These are phyloP conservation scores for Boletus rubropictus DNA, from an alignment of 768 basidiomycete genomes.

Conservation along the genomic window DNA sequence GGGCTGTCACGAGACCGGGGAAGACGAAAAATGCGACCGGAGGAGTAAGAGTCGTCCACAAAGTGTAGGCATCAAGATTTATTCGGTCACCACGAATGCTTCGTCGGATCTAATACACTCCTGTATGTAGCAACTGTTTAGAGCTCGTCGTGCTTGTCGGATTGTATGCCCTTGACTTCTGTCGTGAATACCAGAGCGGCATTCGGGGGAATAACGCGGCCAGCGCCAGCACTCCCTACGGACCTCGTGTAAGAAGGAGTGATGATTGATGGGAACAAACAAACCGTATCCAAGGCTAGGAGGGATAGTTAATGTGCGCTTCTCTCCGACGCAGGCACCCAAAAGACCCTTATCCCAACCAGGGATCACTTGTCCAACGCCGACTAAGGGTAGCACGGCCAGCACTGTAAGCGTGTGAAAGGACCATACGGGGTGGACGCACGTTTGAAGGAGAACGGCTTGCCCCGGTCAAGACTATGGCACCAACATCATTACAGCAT, in stretches of 20 bases:
- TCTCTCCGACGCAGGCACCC: slow-evolving; percentile 85
- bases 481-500: not conserved
- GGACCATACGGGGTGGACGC: slow-evolving; percentile 19
- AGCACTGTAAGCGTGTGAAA: not conserved
- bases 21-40: slow-evolving; percentile 31
- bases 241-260: not conserved
- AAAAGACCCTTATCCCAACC: slow-evolving; percentile 82
- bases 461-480: slow-evolving; percentile 60
- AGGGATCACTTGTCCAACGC: slow-evolving; percentile 73
- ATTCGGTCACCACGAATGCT: not conserved
- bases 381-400: slow-evolving; percentile 43
- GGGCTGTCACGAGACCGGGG: slow-evolving; percentile 32
- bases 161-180: slow-evolving; percentile 66
- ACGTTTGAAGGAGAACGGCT: slow-evolving; percentile 77
- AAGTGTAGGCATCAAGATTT: slow-evolving; percentile 24
- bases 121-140: slow-evolving; percentile 24
- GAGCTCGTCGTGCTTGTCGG: slow-evolving; percentile 47
- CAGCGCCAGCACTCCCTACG: slow-evolving; percentile 69
- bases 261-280: slow-evolving; percentile 23
- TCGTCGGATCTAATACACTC: not conserved
- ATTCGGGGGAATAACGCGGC: slow-evolving; percentile 69
- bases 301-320: slow-evolving; percentile 85
- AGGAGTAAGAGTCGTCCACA: slow-evolving; percentile 31
- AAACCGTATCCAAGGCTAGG: slow-evolving; percentile 74
- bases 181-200: slow-evolving; percentile 83